These are phyloP conservation scores for Mortierella sp. DNA, from an alignment of 371 early-diverging fungal genomes.

Conservation along the genomic window DNA sequence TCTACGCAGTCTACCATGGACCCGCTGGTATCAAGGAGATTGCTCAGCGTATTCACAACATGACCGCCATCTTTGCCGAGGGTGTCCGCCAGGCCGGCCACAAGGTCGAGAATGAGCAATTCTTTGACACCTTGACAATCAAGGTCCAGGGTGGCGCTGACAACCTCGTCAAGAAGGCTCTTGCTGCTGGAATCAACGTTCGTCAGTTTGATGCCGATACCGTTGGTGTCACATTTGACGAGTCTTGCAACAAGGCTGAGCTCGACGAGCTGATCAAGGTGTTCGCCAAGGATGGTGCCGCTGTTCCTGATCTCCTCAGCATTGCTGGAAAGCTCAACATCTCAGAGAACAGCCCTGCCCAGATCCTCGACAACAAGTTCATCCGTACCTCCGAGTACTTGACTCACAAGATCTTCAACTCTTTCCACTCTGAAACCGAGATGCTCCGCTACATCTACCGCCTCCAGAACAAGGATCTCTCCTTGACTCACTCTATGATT, in stretches of 20 bases:
- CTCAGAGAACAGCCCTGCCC: slow-evolving; percentile 55
- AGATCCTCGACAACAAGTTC: slow-evolving; percentile 70
- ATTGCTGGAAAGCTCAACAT: slow-evolving; percentile 59
- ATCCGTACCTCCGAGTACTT: slow-evolving; percentile 81
- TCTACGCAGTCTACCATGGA: slow-evolving; percentile 98
- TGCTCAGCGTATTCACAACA: slow-evolving; percentile 90
- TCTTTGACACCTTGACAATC: slow-evolving; percentile 94
- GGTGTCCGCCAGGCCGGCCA: slow-evolving; percentile 78
- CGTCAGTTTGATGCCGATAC: slow-evolving; percentile 80
- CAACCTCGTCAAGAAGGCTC: slow-evolving; percentile 73
- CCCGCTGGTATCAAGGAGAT: slow-evolving; percentile 91
- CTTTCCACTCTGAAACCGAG: slow-evolving; percentile 98
- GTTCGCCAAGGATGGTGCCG: slow-evolving; percentile 70
- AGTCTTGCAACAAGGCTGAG: slow-evolving; percentile 87
- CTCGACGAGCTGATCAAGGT: slow-evolving; percentile 77
- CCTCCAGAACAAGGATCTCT: slow-evolving; percentile 95
- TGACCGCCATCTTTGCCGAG: slow-evolving; percentile 86
- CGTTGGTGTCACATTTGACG: slow-evolving; percentile 91
- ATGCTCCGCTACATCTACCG: slow-evolving; percentile 95
- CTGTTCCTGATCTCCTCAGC: slow-evolving; percentile 58
- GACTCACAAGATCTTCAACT: slow-evolving; percentile 92
- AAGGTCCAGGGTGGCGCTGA: slow-evolving; percentile 72
- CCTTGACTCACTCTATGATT: slow-evolving; percentile 97
- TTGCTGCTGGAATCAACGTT: slow-evolving; percentile 85
- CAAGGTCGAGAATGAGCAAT: slow-evolving; percentile 80